phyloP scores from a whole-genome alignment of 2,329 filamentous ascomycete species.

The Ophiostoma novo-ulmi region DNA sequence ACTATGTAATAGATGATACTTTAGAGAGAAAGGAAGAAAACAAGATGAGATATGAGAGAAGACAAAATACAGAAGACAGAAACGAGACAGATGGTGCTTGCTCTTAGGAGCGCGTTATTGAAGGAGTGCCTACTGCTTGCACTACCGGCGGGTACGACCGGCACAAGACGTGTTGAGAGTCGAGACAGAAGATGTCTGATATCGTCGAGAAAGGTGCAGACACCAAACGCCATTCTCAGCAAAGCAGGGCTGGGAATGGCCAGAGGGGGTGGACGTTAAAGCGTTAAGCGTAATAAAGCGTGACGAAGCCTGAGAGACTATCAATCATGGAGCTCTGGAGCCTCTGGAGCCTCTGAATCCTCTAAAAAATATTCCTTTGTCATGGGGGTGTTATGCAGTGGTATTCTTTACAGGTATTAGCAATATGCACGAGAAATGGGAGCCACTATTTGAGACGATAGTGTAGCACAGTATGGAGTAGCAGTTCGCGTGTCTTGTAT shows the following conservation, averaged over 20 bases:
- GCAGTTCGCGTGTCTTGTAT: conserved; percentile 27
- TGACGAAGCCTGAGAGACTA: not conserved
- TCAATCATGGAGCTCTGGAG: not conserved
- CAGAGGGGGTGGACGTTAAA: conserved; percentile 7
- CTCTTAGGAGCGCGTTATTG: not conserved
- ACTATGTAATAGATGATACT: not conserved
- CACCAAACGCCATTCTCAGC: conserved; percentile 5
- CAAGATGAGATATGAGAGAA: not conserved
- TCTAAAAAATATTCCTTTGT: not conserved
- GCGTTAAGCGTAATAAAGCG: not conserved
- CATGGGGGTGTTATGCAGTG: not conserved
- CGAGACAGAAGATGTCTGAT: conserved; percentile 4
- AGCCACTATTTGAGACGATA: conserved; percentile 11
- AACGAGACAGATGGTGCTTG: not conserved
- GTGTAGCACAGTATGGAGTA: not conserved
- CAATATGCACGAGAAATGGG: conserved; percentile 26
- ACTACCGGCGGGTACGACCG: not conserved
- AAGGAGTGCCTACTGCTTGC: not conserved
- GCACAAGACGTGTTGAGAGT: conserved; percentile 15
- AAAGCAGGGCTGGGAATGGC: conserved; percentile 4
- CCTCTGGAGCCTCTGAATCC: not conserved
- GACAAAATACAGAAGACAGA: not conserved
- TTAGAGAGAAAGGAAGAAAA: not conserved
- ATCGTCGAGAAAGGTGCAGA: not conserved
- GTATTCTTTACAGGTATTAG: conserved; percentile 5